Base-by-base conservation (phyloP, 2,329 filamentous ascomycete genomes). In the Colletotrichum tamarilloi region DNA sequence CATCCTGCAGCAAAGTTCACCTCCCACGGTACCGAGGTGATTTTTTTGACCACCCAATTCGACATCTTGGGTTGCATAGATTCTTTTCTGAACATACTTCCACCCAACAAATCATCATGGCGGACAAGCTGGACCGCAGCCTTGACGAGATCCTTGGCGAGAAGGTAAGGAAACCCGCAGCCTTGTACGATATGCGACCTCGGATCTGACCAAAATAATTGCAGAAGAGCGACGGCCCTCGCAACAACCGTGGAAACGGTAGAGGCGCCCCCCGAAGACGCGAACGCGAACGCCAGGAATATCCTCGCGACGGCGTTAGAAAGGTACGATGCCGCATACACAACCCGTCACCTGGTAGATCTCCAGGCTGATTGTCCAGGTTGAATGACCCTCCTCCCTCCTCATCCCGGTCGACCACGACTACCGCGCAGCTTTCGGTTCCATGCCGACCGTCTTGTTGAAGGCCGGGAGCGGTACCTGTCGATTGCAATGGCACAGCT, bases 271-370 rank as follows among this genome's bases (percentile, higher is more conserved):
- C 57, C 52, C 73, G 62, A 35, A 63, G 74, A 57, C 78, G 79
- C 62, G 80, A 84, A 59, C 72, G 72, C 46, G 83, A 83, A 68
- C 81, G 81, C 53, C 83, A 86, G 49, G 81, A 84, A 59, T 92
- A 89, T 78, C 93, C 93, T 80, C 92, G 94, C 85, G 94, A 97
- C 85, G 94, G 94, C 85, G 90, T 96, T 82, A 95, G 92, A 95
- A 97, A 97, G 95, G 95, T 96, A 83, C 58, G 80, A 72, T 52
- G 62, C 60, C 67, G 53, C 19, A 55, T n/a, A 49, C 32, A 22
- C 12, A 49, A 19, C 19, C 26, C 9, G 12, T 28, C 58, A 38
- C 42, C 38, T 55, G 24, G 71, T 55, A 56, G 65, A 62, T 56
- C 57, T 42, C 46, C 59, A 65, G 38, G 59, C 73, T 75, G 26